These are phyloP conservation scores for Debaryomyces prosopidis DNA, from an alignment of 805 yeast species.

Conservation along the genomic window DNA sequence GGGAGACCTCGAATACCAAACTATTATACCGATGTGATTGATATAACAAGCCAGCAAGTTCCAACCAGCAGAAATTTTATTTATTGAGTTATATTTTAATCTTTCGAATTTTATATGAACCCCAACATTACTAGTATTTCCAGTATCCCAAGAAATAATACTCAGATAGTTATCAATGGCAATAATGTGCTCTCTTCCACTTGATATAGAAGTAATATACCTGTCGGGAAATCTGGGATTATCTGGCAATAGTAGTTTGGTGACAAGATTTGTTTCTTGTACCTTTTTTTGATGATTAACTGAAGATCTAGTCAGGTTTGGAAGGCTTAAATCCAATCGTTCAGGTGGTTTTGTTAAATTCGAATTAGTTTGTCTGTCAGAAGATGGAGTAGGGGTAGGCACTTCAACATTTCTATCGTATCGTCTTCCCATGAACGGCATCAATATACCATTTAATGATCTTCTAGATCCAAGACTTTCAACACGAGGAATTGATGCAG, in stretches of 20 bases:
- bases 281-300: constrained; percentile 2
- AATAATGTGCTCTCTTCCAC: constrained; percentile 66
- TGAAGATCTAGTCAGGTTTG: not conserved
- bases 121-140: constrained; percentile 33
- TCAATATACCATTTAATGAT: constrained; percentile 4
- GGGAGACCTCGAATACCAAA: constrained; percentile 49
- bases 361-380: constrained; percentile 10
- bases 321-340: constrained; percentile 7
- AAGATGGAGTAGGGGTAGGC: not conserved
- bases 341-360: constrained; percentile 25
- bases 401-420: constrained; percentile 7
- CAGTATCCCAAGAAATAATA: constrained; percentile 66
- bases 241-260: constrained; percentile 20
- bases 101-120: constrained; percentile 42
- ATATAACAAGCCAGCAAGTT: constrained; percentile 52
- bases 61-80: constrained; percentile 69
- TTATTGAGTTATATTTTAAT: constrained; percentile 19
- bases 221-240: constrained; percentile 11
- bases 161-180: constrained; percentile 53
- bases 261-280: constrained; percentile 24
- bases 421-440: constrained; percentile 7
- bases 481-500: constrained; percentile 11
- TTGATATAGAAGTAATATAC: constrained; percentile 49
- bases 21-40: constrained; percentile 52
- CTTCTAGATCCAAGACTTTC: constrained; percentile 12